phyloP scores from a whole-genome alignment of 495 filamentous ascomycete species.

The Trichocladium uniseriatum region DNA sequence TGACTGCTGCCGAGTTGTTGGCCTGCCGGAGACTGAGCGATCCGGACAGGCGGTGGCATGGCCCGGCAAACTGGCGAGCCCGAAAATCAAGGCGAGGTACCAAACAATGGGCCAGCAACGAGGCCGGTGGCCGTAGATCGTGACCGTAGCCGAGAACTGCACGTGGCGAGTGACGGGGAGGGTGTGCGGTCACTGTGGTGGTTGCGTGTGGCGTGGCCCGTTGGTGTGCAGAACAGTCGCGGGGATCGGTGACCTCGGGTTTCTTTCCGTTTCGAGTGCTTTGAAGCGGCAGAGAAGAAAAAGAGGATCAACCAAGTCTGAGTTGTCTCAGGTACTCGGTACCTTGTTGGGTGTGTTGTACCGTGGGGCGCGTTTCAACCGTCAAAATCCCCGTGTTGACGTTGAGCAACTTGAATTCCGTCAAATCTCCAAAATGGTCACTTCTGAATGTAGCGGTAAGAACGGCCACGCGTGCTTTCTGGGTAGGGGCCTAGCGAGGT shows the following conservation, averaged over 20 bases:
- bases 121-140: not conserved
- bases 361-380: too few relatives aligned
- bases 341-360: too few relatives aligned
- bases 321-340: too few relatives aligned
- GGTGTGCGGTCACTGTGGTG: not conserved
- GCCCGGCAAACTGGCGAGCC: not conserved
- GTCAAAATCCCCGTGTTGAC: too few relatives aligned
- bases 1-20: not conserved
- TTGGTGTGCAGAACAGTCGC: not conserved
- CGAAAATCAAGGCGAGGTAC: not conserved
- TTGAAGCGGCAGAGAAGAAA: too few relatives aligned
- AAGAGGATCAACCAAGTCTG: too few relatives aligned
- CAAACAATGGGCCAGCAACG: slow-evolving; percentile 4
- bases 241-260: not conserved
- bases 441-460: too few relatives aligned
- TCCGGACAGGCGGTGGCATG: not conserved
- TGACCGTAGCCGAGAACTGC: not conserved
- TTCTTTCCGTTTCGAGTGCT: too few relatives aligned
- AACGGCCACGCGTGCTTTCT: too few relatives aligned
- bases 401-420: too few relatives aligned
- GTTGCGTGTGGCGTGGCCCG: not conserved
- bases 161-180: not conserved
- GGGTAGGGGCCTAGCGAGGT: too few relatives aligned
- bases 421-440: too few relatives aligned
- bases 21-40: not conserved